Conservation (phyloP, 2,329 filamentous ascomycete species). For the Hymenoscyphus scutula region DNA sequence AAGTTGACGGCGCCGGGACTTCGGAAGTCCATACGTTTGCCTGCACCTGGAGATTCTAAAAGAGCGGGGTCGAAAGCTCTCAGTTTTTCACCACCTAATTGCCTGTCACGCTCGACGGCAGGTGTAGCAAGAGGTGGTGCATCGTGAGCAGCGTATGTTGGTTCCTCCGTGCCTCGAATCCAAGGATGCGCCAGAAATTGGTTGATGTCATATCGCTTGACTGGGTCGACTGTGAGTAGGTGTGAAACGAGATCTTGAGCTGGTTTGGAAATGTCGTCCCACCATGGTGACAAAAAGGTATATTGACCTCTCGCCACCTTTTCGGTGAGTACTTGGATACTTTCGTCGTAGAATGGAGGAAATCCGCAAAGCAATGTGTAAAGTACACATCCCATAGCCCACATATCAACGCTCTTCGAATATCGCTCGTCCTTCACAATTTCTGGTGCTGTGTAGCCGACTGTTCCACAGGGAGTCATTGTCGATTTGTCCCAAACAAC, state of each 20-base stretch:
- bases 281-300: constrained; percentile 97
- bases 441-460: constrained; percentile 95
- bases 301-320: constrained; percentile 97
- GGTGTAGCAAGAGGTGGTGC: constrained; percentile 72
- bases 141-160: constrained; percentile 64
- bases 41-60: constrained; percentile 55
- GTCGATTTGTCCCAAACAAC: constrained; percentile 98
- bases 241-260: constrained; percentile 94
- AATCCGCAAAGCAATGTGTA: constrained; percentile 97
- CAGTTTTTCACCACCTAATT: constrained; percentile 35
- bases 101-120: constrained; percentile 41
- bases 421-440: constrained; percentile 99
- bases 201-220: constrained; percentile 89
- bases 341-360: constrained; percentile 97
- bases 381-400: constrained; percentile 93
- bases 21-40: constrained; percentile 83
- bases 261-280: constrained; percentile 95
- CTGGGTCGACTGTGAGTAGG: constrained; percentile 88
- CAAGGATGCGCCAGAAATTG: constrained; percentile 95
- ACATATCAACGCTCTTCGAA: constrained; percentile 99
- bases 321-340: constrained; percentile 92
- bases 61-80: constrained; percentile 57
- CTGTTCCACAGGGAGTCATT: constrained; percentile 98
- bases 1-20: constrained; percentile 93
- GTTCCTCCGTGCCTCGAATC: constrained; percentile 72